These are phyloP conservation scores for Beauveria rudraprayagi DNA, from an alignment of 2,329 filamentous ascomycete species.

Conservation along the genomic window DNA sequence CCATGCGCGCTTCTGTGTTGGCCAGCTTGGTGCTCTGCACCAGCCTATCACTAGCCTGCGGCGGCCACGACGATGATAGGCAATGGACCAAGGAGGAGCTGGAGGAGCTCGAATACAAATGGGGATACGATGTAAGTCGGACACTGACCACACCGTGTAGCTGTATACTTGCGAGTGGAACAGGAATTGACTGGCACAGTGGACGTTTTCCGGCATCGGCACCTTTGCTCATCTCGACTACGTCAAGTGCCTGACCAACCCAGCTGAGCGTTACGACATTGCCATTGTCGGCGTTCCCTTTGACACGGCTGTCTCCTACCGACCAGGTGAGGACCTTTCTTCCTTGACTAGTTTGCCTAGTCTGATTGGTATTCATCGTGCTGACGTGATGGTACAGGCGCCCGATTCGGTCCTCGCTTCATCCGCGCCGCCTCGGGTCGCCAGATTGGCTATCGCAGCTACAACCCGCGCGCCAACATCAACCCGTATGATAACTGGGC, in stretches of 20 bases:
- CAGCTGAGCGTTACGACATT: constrained; percentile 58
- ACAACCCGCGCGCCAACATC: constrained; percentile 72
- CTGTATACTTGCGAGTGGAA: background rate
- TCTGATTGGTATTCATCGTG: background rate
- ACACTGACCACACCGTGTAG: background rate
- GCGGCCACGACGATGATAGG: constrained; percentile 25
- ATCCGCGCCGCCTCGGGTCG: constrained; percentile 78
- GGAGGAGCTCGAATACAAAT: constrained; percentile 47
- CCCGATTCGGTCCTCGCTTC: constrained; percentile 77
- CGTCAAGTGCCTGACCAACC: constrained; percentile 60
- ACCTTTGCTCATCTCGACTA: constrained; percentile 66
- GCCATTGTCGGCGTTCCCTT: constrained; percentile 66
- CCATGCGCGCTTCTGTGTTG: constrained; percentile 13
- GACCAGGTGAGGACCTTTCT: constrained; percentile 43
- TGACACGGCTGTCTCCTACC: constrained; percentile 64
- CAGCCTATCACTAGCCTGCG: constrained; percentile 21
- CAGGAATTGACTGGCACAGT: constrained; percentile 17
- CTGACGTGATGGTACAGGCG: constrained; percentile 32
- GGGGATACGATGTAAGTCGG: constrained; percentile 45
- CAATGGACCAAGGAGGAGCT: constrained; percentile 43
- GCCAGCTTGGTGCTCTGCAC: constrained; percentile 21
- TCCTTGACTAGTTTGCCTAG: background rate
- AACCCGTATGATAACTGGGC: constrained; percentile 83
- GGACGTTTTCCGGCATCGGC: constrained; percentile 61
- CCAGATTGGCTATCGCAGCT: constrained; percentile 68